Evolutionary conservation across 2,329 filamentous ascomycete species (phyloP), one percentile per base, ranked within the genome.

Genomic region (Clonostachys rosea): DNA sequence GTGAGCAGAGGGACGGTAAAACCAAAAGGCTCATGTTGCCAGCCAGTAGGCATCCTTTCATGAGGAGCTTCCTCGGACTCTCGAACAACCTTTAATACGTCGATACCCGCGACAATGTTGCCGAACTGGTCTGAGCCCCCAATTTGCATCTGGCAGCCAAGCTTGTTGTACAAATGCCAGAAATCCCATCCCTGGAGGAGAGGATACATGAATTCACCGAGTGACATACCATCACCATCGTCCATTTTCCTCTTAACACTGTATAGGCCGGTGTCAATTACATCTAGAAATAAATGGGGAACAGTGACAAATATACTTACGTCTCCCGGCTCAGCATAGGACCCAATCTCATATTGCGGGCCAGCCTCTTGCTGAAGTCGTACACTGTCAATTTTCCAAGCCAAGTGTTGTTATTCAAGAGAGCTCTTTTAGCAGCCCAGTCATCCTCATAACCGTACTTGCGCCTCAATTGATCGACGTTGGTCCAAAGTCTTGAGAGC

Each of bases 151-250:
- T 91, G 86, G 10, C 91, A 76, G 43, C 78, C 78, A 20, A 76
- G 74, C 42, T 80, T 76, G 51, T 57, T 64, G 67, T 88, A 95
- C 70, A 97, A 78, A 56, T 88, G 78, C 89, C 89, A 97, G 81
- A 91, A 99, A 64, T 99, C 94, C 87, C 91, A 97, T 18, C 87
- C 91, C 64, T 99, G 94, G 58, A 97, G 81, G 14, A 99, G 70
- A 2, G 95, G 94, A 60, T 99, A 99, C 40, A 84, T 80, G 65
- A 99, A 96, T 63, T 99, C 94, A 35, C 89, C 86, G 58, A 95
- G 87, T 1, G 91, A 95, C 86, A 99, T 92, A 56, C 94, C 95
- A 53, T 94, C 88, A 36, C 90, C 89, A 46, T 84, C 84, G n/a
- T 79, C 78, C 74, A 97, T 78, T 60, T 91, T 89, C 48, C 83